Evolutionary conservation across 2,329 filamentous ascomycete genomes (phyloP), one percentile per base, ranked within the genome.

Genomic region (Monascus ruber): DNA sequence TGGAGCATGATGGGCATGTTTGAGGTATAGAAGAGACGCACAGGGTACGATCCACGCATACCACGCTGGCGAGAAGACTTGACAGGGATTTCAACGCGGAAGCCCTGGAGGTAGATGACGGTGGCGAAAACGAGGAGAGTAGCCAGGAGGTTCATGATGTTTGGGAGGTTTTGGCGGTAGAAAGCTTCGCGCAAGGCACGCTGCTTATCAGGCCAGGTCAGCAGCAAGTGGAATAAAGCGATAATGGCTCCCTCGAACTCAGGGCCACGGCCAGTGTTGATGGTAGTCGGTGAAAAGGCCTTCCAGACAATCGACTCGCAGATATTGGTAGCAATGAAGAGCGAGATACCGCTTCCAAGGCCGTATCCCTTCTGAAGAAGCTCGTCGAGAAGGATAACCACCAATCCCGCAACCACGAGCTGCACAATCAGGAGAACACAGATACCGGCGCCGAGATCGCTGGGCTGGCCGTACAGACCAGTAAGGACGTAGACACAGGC

Each of bases 1-100:
- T 98, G 93, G 65, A 98, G 77, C 91, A 98, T 98, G 71, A 98
- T 98, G 62, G 91, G 91, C 93, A 98, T 98, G 83, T 98, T 98
- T 66, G 88, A 95, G 63, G 91, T 98, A 74, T 98, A 98, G 80
- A 98, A 98, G 44, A 98, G 85, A 60, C 93, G 89, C 66, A 98
- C 80, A 58, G 91, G 91, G 78, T 96, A 98, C 32, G 88, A 94
- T 59, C 89, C 93, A 58, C 91, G 89, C 64, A 94, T 91, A 68
- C 91, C 91, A 76, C 91, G 88, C 78, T 98, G 91, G 71, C 91
- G 88, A 56, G 87, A 89, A 44, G 88, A 95, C 81, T 98, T 98
- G 77, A 98, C 91, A 47, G 93, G 93, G 62, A 98, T 98, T 73
- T 98, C 91, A 61, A 98, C 91, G 53, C 91, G 91, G 86, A 98